Evolutionary conservation across 2,329 filamentous ascomycete species (phyloP).

Genomic region (Furcasterigmium furcatum): DNA sequence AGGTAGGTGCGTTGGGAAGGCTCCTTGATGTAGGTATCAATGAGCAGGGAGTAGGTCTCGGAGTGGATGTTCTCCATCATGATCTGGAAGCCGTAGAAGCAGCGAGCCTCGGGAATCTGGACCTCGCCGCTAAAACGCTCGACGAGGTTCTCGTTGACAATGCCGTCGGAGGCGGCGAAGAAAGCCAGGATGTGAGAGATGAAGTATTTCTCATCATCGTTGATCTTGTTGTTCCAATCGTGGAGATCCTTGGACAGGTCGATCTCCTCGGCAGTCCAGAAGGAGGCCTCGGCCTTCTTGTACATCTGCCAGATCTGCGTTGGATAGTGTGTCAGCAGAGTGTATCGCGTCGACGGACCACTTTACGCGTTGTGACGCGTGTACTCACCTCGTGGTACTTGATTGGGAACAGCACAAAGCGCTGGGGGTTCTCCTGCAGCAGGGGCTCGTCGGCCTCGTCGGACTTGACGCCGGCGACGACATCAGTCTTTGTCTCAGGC

Average conservation of each 20-base stretch:
- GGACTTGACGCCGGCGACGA: constrained; percentile 54
- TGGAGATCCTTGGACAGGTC: constrained; percentile 98
- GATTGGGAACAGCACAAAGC: constrained; percentile 97
- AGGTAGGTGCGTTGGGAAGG: constrained; percentile 89
- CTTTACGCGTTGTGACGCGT: constrained; percentile 65
- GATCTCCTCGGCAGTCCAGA: constrained; percentile 99
- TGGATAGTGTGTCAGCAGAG: constrained; percentile 32
- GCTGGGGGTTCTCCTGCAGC: constrained; percentile 90
- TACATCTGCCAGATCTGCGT: constrained; percentile 99
- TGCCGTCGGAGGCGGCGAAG: constrained; percentile 97
- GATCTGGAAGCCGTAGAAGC: constrained; percentile 99
- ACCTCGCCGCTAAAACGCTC: constrained; percentile 98
- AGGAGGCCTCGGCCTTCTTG: constrained; percentile 99
- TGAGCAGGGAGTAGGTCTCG: constrained; percentile 97
- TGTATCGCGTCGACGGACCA: constrained; percentile 31
- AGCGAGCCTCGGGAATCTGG: constrained; percentile 94
- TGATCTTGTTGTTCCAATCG: constrained; percentile 98
- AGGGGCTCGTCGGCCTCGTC: constrained; percentile 84
- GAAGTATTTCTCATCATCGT: constrained; percentile 96
- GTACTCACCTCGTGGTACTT: constrained; percentile 95
- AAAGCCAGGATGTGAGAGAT: constrained; percentile 98
- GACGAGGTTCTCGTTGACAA: constrained; percentile 98
- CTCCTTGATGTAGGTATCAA: constrained; percentile 99
- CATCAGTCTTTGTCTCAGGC: constrained; percentile 32
- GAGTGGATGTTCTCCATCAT: constrained; percentile 99